Conservation (phyloP, 345 rosid genomes). For the Psidium friedrichsthalianum region DNA sequence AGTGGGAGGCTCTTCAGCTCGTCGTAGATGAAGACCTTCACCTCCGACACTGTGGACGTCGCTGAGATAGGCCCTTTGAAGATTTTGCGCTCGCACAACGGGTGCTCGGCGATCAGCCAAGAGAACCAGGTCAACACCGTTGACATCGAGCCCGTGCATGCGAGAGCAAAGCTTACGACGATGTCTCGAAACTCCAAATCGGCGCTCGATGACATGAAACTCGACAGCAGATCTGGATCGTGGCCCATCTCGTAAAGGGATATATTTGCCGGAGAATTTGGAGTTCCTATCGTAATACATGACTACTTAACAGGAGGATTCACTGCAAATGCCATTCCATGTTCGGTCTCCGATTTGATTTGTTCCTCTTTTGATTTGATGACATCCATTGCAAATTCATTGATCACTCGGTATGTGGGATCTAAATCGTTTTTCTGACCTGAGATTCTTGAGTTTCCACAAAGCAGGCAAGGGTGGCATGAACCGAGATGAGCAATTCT, state of each 20-base stretch:
- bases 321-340: neutral
- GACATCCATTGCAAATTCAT: neutral
- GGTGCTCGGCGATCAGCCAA: constrained; percentile 38
- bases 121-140: constrained; percentile 47
- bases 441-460: constrained; percentile 34
- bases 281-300: too few species aligned
- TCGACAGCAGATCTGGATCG: constrained; percentile 25
- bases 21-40: constrained; percentile 30
- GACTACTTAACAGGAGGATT: too few species aligned
- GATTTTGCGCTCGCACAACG: constrained; percentile 10
- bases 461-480: constrained; percentile 13
- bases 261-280: too few species aligned
- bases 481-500: constrained; percentile 17
- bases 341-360: neutral
- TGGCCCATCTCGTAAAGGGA: neutral
- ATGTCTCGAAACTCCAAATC: constrained; percentile 31
- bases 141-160: constrained; percentile 40
- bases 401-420: constrained; percentile 3
- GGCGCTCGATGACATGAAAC: constrained; percentile 22
- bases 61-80: constrained; percentile 10
- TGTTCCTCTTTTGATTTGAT: constrained; percentile 4
- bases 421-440: constrained; percentile 31
- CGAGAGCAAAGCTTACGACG: constrained; percentile 36
- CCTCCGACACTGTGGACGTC: neutral
- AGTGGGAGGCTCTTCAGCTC: constrained; percentile 46